phyloP scores from a whole-genome alignment of 352 stramenopile genomes.

The Pythium sukuiense region DNA sequence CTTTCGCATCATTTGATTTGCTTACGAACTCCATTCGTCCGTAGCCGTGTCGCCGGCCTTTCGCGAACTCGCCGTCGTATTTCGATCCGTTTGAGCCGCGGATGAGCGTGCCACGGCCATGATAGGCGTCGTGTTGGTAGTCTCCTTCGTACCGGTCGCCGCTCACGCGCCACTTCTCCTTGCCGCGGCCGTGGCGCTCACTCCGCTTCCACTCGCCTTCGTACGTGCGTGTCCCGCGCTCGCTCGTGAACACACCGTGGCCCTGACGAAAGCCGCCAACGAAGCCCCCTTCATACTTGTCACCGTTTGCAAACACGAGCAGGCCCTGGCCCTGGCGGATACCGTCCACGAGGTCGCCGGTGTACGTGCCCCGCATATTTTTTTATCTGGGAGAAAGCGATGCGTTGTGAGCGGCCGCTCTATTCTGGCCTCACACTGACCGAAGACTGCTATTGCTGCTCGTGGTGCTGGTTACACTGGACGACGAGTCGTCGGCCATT shows the following conservation, averaged over 20 bases:
- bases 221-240: conserved; percentile 48
- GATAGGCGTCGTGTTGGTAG: conserved; percentile 53
- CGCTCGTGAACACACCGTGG: conserved; percentile 50
- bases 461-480: background rate
- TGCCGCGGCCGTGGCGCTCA: conserved; percentile 51
- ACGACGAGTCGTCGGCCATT: conserved; percentile 9
- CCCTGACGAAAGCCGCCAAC: conserved; percentile 57
- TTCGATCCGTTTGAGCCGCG: conserved; percentile 40
- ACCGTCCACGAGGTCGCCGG: conserved; percentile 51
- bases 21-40: conserved; percentile 62
- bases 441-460: background rate
- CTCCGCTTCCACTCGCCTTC: conserved; percentile 64
- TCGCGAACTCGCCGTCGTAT: conserved; percentile 64
- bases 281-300: conserved; percentile 71
- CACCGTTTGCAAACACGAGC: conserved; percentile 62
- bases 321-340: conserved; percentile 53
- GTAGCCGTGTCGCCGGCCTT: conserved; percentile 49
- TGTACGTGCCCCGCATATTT: conserved; percentile 52
- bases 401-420: background rate
- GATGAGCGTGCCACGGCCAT: conserved; percentile 53
- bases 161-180: conserved; percentile 50
- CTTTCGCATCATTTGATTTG: background rate
- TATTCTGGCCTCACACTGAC: background rate
- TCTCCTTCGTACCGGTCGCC: conserved; percentile 69
- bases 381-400: background rate